phyloP scores from a whole-genome alignment of 176 grass and related monocot genomes.

The Aegilops longissima region DNA sequence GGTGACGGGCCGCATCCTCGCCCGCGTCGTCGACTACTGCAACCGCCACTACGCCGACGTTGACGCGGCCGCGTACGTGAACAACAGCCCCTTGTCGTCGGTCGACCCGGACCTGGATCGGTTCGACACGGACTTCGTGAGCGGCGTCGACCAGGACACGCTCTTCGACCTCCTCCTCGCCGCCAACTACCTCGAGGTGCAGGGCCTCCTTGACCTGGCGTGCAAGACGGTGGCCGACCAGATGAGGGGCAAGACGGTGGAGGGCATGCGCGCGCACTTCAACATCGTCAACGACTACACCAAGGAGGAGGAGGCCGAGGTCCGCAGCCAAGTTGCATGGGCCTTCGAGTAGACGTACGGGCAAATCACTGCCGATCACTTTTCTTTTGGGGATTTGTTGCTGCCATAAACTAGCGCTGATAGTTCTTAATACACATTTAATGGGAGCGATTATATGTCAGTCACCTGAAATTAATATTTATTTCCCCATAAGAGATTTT shows the following conservation, averaged over 20 bases:
- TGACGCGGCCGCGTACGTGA: not conserved
- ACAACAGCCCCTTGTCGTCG: not conserved
- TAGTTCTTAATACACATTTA: too few relatives aligned
- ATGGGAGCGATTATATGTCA: too few relatives aligned
- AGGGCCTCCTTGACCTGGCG: not conserved
- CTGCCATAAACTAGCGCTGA: too few relatives aligned
- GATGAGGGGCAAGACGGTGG: not conserved
- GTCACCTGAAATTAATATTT: too few relatives aligned
- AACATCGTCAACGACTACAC: not conserved
- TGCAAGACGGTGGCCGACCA: not conserved
- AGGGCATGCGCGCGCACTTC: slow-evolving; percentile 18
- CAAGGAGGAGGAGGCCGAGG: not conserved
- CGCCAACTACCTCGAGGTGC: not conserved
- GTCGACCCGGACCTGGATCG: not conserved
- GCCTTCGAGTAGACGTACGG: not conserved
- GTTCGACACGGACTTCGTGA: not conserved
- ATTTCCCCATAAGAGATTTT: too few relatives aligned
- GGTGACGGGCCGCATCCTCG: slow-evolving; percentile 4
- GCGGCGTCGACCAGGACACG: not conserved
- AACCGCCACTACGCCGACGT: not conserved
- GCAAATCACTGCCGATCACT: too few relatives aligned
- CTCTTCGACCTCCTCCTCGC: not conserved
- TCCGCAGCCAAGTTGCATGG: not conserved
- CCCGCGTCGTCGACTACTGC: slow-evolving; percentile 34
- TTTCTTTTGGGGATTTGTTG: too few relatives aligned